Conservation (phyloP, 495 filamentous ascomycete genomes). For the Talaromyces wortmannii region DNA sequence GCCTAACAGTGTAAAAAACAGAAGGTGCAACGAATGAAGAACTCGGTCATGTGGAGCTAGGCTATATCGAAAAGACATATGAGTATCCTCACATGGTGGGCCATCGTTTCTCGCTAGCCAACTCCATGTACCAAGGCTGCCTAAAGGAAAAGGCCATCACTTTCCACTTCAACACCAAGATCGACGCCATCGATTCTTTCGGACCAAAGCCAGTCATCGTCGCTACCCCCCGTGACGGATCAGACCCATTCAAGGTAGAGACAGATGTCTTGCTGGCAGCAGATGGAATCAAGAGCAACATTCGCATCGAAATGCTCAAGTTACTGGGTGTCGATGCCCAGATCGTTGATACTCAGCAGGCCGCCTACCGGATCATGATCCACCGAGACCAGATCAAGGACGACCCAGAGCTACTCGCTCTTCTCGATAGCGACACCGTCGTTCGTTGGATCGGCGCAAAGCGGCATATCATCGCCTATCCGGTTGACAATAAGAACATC, state of each 20-base stretch:
- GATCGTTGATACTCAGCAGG: constrained; percentile 67
- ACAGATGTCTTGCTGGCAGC: constrained; percentile 65
- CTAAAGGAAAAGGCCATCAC: constrained; percentile 54
- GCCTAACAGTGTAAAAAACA: constrained; percentile 11
- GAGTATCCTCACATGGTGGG: constrained; percentile 72
- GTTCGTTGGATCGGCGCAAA: constrained; percentile 74
- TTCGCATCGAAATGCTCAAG: constrained; percentile 56
- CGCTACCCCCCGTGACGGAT: constrained; percentile 47
- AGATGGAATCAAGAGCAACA: constrained; percentile 66
- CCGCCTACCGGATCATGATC: constrained; percentile 83
- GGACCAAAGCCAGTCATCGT: constrained; percentile 48
- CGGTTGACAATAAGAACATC: constrained; percentile 64
- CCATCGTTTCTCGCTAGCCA: constrained; percentile 68
- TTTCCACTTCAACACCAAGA: constrained; percentile 59
- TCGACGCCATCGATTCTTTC: constrained; percentile 47
- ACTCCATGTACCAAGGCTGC: constrained; percentile 60
- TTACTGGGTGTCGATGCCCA: constrained; percentile 44
- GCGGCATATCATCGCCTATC: constrained; percentile 79
- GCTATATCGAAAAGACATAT: constrained; percentile 60
- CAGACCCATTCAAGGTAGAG: constrained; percentile 44
- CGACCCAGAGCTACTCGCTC: constrained; percentile 60
- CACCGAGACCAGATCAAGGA: constrained; percentile 56
- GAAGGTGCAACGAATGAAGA: constrained; percentile 62
- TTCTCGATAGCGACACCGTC: constrained; percentile 60
- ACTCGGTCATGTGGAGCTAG: constrained; percentile 62